Percentiles rank a stretch among this genome's conserved stretches.
Conservation (phyloP, 345 rosid genomes). For the Lepidium didymum region DNA sequence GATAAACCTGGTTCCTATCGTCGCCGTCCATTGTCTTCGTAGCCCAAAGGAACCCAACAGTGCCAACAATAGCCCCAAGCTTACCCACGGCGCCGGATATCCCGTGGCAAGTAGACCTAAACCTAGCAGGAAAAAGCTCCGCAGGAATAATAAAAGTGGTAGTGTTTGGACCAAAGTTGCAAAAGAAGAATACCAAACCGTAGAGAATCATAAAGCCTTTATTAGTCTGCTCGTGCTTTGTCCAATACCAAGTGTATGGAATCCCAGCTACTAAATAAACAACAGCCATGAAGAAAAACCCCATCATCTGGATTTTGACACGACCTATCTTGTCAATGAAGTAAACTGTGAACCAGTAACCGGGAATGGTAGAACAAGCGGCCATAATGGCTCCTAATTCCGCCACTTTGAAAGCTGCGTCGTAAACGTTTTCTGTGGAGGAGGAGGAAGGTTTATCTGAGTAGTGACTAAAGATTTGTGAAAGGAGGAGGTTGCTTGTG, state of each 20-base stretch:
- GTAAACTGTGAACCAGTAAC: constrained; percentile 59
- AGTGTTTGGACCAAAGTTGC: constrained; percentile 76
- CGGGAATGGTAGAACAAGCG: constrained; percentile 51
- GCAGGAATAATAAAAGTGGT: constrained; percentile 79
- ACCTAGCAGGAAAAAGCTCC: constrained; percentile 73
- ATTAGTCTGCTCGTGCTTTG: background rate
- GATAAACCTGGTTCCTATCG: background rate
- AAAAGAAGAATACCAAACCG: constrained; percentile 56
- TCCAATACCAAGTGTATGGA: constrained; percentile 39
- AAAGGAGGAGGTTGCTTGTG: constrained; percentile 52
- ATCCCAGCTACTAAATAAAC: constrained; percentile 41
- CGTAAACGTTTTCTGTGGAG: constrained; percentile 9
- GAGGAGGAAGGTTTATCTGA: background rate
- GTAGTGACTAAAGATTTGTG: constrained; percentile 31
- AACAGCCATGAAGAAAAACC: constrained; percentile 57
- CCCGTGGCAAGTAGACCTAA: constrained; percentile 77
- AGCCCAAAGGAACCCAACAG: constrained; percentile 52
- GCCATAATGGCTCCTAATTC: constrained; percentile 44
- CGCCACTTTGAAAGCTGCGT: constrained; percentile 43
- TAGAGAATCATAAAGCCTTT: constrained; percentile 46
- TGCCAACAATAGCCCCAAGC: constrained; percentile 68
- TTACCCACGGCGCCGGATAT: constrained; percentile 70
- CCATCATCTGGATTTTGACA: constrained; percentile 50
- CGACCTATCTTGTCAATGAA: constrained; percentile 67
- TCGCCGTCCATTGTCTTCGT: background rate